phyloP scores from a whole-genome alignment of 1,284 basidiomycete species.

The Puccinia novopanici region DNA sequence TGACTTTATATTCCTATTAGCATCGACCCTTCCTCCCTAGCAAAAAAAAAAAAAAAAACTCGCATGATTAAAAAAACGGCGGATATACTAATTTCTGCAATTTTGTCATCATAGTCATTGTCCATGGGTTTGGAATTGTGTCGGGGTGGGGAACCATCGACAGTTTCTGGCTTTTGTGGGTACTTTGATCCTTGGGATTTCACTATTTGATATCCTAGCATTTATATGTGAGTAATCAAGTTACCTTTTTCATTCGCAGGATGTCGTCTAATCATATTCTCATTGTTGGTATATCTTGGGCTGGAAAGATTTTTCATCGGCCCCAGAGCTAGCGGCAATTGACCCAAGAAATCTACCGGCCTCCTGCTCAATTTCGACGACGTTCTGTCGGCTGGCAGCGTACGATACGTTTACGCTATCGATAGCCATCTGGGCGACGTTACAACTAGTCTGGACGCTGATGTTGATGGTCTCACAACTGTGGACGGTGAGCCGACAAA shows the following conservation, averaged over 20 bases:
- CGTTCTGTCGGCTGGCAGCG: conserved; percentile 60
- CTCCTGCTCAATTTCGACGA: conserved; percentile 72
- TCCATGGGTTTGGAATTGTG: conserved; percentile 99
- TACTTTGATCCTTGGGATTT: conserved; percentile 77
- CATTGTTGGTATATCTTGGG: background rate
- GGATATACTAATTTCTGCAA: background rate
- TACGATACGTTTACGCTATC: conserved; percentile 81
- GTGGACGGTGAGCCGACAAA: conserved; percentile 88
- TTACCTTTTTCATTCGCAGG: conserved; percentile 17
- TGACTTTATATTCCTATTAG: background rate
- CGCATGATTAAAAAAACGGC: background rate
- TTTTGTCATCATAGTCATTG: conserved; percentile 70
- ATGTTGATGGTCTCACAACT: conserved; percentile 81
- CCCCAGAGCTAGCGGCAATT: conserved; percentile 60
- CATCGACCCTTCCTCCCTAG: background rate
- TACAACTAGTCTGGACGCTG: conserved; percentile 90
- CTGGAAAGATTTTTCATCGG: conserved; percentile 59
- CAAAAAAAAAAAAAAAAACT: background rate
- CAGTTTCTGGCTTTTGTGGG: conserved; percentile 88
- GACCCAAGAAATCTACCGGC: conserved; percentile 66
- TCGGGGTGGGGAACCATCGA: conserved; percentile 92
- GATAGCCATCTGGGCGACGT: conserved; percentile 77
- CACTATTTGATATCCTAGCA: conserved; percentile 77
- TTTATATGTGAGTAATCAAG: conserved; percentile 69
- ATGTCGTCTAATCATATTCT: conserved; percentile 56